Percentiles rank a stretch among this genome's conserved stretches.
phyloP scores from a whole-genome alignment of 495 filamentous ascomycete species.

The Hyphodiscus hymeniophilus region DNA sequence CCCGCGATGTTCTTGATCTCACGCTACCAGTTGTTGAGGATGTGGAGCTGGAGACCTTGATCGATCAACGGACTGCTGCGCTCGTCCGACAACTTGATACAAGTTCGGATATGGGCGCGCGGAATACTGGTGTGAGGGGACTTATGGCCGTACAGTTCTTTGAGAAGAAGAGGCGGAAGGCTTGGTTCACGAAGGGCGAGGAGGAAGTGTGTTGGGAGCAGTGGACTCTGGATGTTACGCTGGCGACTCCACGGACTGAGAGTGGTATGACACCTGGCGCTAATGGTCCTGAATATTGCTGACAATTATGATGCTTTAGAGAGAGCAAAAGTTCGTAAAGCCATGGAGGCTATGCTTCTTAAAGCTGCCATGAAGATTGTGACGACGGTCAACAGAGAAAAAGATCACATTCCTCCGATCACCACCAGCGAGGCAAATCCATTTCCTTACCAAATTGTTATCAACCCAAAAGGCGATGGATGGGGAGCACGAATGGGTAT shows the following conservation, averaged over 20 bases:
- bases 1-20: slow-evolving; percentile 84
- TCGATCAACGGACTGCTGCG: slow-evolving; percentile 74
- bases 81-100: slow-evolving; percentile 59
- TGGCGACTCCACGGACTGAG: slow-evolving; percentile 82
- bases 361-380: slow-evolving; percentile 84
- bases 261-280: slow-evolving; percentile 48
- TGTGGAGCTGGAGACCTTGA: slow-evolving; percentile 80
- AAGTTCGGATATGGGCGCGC: slow-evolving; percentile 35
- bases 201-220: slow-evolving; percentile 96
- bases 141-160: slow-evolving; percentile 88
- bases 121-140: slow-evolving; percentile 54
- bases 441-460: slow-evolving; percentile 86
- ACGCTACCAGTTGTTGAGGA: slow-evolving; percentile 87
- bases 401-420: slow-evolving; percentile 96
- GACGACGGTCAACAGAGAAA: slow-evolving; percentile 73
- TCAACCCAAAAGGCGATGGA: slow-evolving; percentile 68
- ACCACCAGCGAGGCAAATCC: slow-evolving; percentile 88
- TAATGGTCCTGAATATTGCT: slow-evolving; percentile 3
- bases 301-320: slow-evolving; percentile 39
- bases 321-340: slow-evolving; percentile 73
- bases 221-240: slow-evolving; percentile 86
- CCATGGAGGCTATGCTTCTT: slow-evolving; percentile 79
- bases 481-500: slow-evolving; percentile 51
- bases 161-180: slow-evolving; percentile 79
- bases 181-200: slow-evolving; percentile 67